phyloP scores from a whole-genome alignment of 768 basidiomycete genomes.

The Calocybe gangraenosa region DNA sequence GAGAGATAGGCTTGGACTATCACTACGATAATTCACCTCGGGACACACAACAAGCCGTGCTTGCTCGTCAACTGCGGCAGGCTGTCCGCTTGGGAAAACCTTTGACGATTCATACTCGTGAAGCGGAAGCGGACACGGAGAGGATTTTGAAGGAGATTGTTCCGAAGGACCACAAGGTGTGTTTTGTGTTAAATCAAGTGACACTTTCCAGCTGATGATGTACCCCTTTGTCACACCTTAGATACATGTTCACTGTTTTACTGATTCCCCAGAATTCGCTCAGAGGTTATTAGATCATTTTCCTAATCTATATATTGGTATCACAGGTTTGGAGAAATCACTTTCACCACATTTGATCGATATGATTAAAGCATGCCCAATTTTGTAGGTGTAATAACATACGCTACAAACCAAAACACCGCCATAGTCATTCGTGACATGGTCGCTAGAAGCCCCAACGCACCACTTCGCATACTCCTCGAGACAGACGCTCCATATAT shows the following conservation, averaged over 20 bases:
- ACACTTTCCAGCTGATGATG: background rate
- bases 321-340: constrained; percentile 49
- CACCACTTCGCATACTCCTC: constrained; percentile 50
- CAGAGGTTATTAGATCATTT: constrained; percentile 69
- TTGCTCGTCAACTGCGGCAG: constrained; percentile 61
- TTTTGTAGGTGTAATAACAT: constrained; percentile 72
- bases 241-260: constrained; percentile 90
- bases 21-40: constrained; percentile 79
- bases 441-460: constrained; percentile 21
- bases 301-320: constrained; percentile 78
- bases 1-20: constrained; percentile 86
- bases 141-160: constrained; percentile 73
- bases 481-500: constrained; percentile 91
- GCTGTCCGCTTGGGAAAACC: constrained; percentile 72
- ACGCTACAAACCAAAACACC: constrained; percentile 70
- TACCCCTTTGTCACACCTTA: constrained; percentile 19
- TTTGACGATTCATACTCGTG: constrained; percentile 82
- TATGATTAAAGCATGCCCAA: background rate
- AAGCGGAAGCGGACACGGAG: constrained; percentile 82
- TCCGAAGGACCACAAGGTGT: constrained; percentile 63
- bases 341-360: background rate
- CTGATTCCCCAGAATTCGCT: constrained; percentile 75
- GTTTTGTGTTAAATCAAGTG: constrained; percentile 9
- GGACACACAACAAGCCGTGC: constrained; percentile 60
- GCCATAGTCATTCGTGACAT: constrained; percentile 59